Conservation (phyloP, 352 stramenopile species). For the Pythium grandisporangium region DNA sequence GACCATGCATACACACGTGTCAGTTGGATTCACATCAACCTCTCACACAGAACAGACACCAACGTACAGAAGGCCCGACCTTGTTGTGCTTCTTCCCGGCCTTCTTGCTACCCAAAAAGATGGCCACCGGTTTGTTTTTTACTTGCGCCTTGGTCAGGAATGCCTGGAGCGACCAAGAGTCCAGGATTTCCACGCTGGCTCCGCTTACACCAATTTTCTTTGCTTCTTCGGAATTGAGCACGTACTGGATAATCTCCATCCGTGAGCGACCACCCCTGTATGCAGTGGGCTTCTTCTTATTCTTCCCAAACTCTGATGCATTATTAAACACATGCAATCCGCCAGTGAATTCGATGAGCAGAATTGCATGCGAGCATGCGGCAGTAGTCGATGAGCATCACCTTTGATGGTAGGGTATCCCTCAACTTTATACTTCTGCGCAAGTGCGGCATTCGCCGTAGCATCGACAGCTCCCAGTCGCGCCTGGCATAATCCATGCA, state of each 20-base stretch:
- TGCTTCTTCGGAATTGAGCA: constrained; percentile 54
- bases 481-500: constrained; percentile 22
- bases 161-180: constrained; percentile 37
- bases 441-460: constrained; percentile 43
- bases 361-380: neutral
- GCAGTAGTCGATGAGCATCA: constrained; percentile 1
- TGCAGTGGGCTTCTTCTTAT: constrained; percentile 72
- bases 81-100: constrained; percentile 30
- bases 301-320: constrained; percentile 69
- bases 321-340: too few species aligned
- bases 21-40: too few species aligned
- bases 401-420: constrained; percentile 79
- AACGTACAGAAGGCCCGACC: too few species aligned
- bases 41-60: too few species aligned
- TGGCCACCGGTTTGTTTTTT: constrained; percentile 35
- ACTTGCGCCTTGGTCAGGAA: constrained; percentile 51
- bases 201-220: constrained; percentile 61
- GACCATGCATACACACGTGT: too few species aligned
- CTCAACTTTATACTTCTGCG: constrained; percentile 69
- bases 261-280: constrained; percentile 57
- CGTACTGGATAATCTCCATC: constrained; percentile 62
- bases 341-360: neutral
- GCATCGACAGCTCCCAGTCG: constrained; percentile 61
- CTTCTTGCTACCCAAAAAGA: constrained; percentile 66
- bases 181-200: constrained; percentile 29